These are phyloP conservation scores for Helenozyma baotianmanensis DNA, from an alignment of 805 yeast genomes.

Conservation along the genomic window DNA sequence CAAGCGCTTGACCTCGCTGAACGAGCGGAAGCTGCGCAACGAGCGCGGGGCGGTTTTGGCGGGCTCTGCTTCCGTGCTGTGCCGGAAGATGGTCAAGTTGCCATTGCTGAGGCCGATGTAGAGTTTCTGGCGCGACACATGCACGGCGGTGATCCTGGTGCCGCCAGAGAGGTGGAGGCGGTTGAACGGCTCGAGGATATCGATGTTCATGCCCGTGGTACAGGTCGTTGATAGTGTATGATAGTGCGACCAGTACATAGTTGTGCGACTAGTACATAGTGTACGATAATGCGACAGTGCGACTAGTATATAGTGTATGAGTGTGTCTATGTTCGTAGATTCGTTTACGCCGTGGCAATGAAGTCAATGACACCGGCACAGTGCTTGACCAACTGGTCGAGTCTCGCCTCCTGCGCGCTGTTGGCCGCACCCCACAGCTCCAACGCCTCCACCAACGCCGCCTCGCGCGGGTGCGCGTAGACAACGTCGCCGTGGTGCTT, in stretches of 20 bases:
- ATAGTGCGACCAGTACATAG: too few species aligned
- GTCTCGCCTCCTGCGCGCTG: conserved; percentile 34
- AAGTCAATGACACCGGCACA: conserved; percentile 76
- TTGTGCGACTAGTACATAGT: too few species aligned
- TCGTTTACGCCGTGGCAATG: conserved; percentile 39
- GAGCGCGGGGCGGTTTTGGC: conserved; percentile 9
- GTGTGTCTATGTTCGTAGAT: too few species aligned
- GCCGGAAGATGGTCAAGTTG: conserved; percentile 25
- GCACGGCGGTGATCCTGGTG: conserved; percentile 22
- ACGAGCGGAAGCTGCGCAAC: conserved; percentile 18
- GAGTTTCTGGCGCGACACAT: conserved; percentile 15
- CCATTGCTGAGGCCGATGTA: conserved; percentile 35
- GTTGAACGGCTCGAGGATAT: conserved; percentile 33
- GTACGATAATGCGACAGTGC: too few species aligned
- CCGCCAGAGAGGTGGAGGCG: conserved; percentile 26
- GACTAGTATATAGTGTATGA: too few species aligned
- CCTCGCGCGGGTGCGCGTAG: conserved; percentile 30
- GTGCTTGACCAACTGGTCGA: conserved; percentile 70
- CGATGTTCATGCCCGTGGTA: conserved; percentile 28
- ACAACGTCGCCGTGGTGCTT: conserved; percentile 82
- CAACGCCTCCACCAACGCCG: conserved; percentile 42
- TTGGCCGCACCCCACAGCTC: conserved; percentile 46
- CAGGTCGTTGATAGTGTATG: too few species aligned
- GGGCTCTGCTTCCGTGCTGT: conserved; percentile 11
- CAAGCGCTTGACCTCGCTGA: conserved; percentile 20